Evolutionary conservation across 192 early-diverging fungal genomes (phyloP).

Genomic region (Chytriomyces confervae): DNA sequence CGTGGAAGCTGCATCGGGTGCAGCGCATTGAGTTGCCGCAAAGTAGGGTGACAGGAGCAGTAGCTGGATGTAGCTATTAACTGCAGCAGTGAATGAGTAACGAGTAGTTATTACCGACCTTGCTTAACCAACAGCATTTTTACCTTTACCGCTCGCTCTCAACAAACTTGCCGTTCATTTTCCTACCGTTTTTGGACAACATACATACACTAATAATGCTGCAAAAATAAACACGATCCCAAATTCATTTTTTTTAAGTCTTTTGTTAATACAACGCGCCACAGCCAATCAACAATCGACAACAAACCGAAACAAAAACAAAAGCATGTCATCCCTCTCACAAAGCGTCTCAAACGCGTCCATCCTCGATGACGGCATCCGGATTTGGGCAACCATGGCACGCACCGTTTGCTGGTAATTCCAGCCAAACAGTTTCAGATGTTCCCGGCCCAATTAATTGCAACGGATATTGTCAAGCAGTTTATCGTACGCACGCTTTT

Average conservation of each 20-base stretch:
- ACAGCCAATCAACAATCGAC: background rate
- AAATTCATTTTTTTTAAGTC: no score
- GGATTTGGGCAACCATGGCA: slow-evolving; percentile 15
- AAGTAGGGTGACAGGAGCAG: no score
- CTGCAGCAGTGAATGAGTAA: no score
- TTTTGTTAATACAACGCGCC: no score
- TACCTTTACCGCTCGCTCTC: no score
- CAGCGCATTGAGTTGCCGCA: no score
- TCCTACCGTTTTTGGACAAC: background rate
- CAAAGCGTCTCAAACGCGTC: background rate
- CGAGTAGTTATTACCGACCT: no score
- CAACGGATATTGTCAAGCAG: slow-evolving; percentile 17
- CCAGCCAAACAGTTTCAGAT: slow-evolving; percentile 6
- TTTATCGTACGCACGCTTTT: slow-evolving; percentile 31
- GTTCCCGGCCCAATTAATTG: slow-evolving; percentile 10
- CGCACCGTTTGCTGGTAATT: background rate
- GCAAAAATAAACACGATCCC: background rate
- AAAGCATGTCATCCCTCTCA: background rate
- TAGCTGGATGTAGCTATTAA: no score
- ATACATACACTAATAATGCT: background rate
- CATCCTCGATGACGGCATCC: slow-evolving; percentile 2
- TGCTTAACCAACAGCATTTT: no score
- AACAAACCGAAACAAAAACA: no score
- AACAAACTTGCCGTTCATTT: background rate
- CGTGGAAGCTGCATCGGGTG: no score